Base-by-base conservation (phyloP, 129 eudicot species). In the Chrysanthemum seticuspe region DNA sequence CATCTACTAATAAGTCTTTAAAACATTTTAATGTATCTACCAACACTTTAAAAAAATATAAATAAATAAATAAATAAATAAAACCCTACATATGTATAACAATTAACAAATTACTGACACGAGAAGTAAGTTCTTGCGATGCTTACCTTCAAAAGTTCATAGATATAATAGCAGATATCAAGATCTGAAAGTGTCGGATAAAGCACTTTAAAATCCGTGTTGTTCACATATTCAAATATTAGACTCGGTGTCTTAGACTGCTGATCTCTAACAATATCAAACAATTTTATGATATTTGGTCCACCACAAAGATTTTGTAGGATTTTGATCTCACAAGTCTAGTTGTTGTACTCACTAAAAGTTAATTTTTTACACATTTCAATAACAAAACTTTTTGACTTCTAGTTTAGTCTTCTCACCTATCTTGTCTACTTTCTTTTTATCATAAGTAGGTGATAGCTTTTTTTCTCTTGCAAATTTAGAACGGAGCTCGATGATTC, bases 201-300 rank as follows among this genome's bases (percentile, higher is more conserved):
- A 12, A 93, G 80, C 69, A 86, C 91, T 89, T 89, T 89, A 62
- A 89, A 93, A 76, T 93, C 96, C 15, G 96, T 87, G 80, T 86
- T 89, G 68, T 93, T 93, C 84, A 93, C 98, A 70, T 83, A 81
- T 84, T 93, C 98, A 77, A 93, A 93, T 77, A 93, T 87, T 52
- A 93, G 85, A 79, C 98, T 93, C 12, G 96, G 98, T 10, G 96
- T 92, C 88, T 92, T 92, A 44, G 98, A 92, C 65, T 92, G 98
- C 82, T 89, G 98, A 80, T 89, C 98, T 80, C 98, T 85, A 66
- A 92, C 98, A 72, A 92, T 92, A 75, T 92, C 98, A 2, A 89
- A 80, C 82, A 93, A 77, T 75, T 89, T 93, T 78, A 93, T 94
- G 82, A 93, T 89, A 80, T 89, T 93, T 78, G 98, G 96, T 27